Percentiles rank a stretch among this genome's conserved stretches.
These are phyloP conservation scores for Apiotrichum siamense DNA, from an alignment of 1,284 basidiomycete species.

Conservation along the genomic window DNA sequence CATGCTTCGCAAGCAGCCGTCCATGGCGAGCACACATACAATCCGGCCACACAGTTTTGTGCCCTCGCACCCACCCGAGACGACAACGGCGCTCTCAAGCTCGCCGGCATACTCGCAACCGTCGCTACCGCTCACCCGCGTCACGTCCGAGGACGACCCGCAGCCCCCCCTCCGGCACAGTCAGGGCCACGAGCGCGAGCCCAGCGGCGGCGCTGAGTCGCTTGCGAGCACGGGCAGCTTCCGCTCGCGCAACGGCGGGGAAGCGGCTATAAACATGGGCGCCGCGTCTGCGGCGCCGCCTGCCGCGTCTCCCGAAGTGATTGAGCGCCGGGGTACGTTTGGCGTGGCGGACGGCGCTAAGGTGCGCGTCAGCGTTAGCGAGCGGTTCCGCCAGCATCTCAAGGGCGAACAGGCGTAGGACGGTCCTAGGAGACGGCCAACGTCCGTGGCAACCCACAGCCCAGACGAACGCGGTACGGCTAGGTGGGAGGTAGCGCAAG, in stretches of 20 bases:
- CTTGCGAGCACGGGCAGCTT: background rate
- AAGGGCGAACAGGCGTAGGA: constrained; percentile 4
- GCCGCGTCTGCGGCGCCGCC: background rate
- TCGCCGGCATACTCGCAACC: constrained; percentile 7
- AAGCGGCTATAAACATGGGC: too few relatives aligned
- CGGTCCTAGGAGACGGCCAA: too few relatives aligned
- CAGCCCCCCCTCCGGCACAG: too few relatives aligned
- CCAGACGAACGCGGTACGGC: too few relatives aligned
- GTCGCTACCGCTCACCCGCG: background rate
- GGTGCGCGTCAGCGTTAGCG: constrained; percentile 16
- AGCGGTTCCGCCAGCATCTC: constrained; percentile 18
- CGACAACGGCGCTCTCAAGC: constrained; percentile 11
- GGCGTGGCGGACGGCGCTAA: constrained; percentile 9
- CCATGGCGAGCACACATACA: constrained; percentile 5
- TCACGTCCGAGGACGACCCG: background rate
- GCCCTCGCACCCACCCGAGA: constrained; percentile 10
- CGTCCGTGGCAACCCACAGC: too few relatives aligned
- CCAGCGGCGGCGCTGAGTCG: too few relatives aligned
- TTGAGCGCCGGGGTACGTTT: constrained; percentile 14
- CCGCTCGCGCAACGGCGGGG: constrained; percentile 6
- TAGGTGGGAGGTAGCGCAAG: too few relatives aligned
- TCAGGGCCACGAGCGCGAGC: too few relatives aligned
- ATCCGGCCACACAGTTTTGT: constrained; percentile 10
- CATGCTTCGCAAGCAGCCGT: constrained; percentile 9
- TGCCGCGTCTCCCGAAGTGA: constrained; percentile 4